phyloP scores from a whole-genome alignment of 1,139 yeast genomes.

The Scheffersomyces titani region DNA sequence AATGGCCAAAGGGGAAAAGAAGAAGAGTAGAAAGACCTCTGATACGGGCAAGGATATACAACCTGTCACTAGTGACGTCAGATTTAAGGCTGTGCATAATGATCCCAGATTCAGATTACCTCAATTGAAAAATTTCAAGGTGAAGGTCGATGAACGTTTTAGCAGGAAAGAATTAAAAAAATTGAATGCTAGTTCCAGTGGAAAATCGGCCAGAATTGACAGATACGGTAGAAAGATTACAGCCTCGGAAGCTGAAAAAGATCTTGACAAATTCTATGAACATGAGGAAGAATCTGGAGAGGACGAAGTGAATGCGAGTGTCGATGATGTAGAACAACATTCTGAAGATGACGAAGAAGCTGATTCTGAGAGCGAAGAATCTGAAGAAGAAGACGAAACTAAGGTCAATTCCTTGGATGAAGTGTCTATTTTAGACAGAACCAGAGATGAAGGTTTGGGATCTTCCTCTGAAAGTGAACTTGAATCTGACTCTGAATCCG shows the following conservation, averaged over 20 bases:
- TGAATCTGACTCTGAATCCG: constrained; percentile 30
- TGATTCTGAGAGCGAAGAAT: constrained; percentile 20
- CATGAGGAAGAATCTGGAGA: constrained; percentile 35
- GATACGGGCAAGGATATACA: constrained; percentile 1
- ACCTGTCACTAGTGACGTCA: constrained; percentile 60
- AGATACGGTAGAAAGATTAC: constrained; percentile 79
- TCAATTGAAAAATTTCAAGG: constrained; percentile 66
- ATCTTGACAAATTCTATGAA: constrained; percentile 68
- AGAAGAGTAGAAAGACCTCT: constrained; percentile 9
- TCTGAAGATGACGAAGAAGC: constrained; percentile 21
- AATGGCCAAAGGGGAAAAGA: constrained; percentile 26
- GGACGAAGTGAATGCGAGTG: constrained; percentile 17
- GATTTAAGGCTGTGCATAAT: constrained; percentile 77
- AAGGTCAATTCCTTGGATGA: constrained; percentile 15
- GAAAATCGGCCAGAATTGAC: constrained; percentile 66
- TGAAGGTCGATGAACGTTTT: constrained; percentile 86
- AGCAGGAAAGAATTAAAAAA: constrained; percentile 67
- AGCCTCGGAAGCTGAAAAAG: constrained; percentile 35
- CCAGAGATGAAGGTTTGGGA: constrained; percentile 64
- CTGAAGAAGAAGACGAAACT: constrained; percentile 18
- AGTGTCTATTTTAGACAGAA: constrained; percentile 49
- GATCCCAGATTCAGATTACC: constrained; percentile 90
- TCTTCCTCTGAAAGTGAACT: constrained; percentile 21
- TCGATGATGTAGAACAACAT: constrained; percentile 21
- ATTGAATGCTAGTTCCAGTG: constrained; percentile 51